phyloP scores from a whole-genome alignment of 176 grass and related monocot genomes.

The Canna indica region DNA sequence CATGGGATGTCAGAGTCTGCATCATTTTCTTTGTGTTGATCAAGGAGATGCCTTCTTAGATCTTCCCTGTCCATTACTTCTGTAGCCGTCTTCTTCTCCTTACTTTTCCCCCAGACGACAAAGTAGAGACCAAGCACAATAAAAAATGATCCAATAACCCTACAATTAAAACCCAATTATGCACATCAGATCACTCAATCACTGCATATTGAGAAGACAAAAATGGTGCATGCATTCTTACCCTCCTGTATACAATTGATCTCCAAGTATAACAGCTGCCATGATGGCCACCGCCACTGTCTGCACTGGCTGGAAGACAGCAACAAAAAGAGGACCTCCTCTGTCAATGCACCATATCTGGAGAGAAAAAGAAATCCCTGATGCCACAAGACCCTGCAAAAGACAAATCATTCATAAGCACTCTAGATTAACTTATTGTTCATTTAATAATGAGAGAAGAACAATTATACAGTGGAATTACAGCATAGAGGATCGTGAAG shows the following conservation, averaged over 20 bases:
- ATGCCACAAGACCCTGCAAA: slow-evolving; percentile 55
- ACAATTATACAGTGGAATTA: too few species aligned
- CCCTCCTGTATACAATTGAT: slow-evolving; percentile 86
- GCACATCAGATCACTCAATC: neutral
- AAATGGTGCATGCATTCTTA: too few species aligned
- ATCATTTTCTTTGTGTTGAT: slow-evolving; percentile 32
- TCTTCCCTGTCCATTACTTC: slow-evolving; percentile 28
- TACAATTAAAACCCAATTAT: slow-evolving; percentile 6
- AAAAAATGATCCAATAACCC: slow-evolving; percentile 63
- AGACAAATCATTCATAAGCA: neutral
- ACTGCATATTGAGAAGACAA: too few species aligned
- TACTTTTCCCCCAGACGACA: slow-evolving; percentile 82
- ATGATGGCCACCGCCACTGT: slow-evolving; percentile 86
- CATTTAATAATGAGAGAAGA: too few species aligned
- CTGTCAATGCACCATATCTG: slow-evolving; percentile 98
- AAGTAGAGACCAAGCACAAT: slow-evolving; percentile 80
- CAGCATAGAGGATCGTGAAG: slow-evolving; percentile 66
- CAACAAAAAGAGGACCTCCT: slow-evolving; percentile 79
- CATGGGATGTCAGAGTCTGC: slow-evolving; percentile 33
- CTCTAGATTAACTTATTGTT: neutral
- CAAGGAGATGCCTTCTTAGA: slow-evolving; percentile 40
- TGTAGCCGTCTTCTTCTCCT: slow-evolving; percentile 49
- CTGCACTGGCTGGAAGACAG: slow-evolving; percentile 89
- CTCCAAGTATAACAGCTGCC: slow-evolving; percentile 66
- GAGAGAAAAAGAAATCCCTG: slow-evolving; percentile 60